Evolutionary conservation across 2,329 filamentous ascomycete genomes (phyloP).

Genomic region (Geosmithia putterillii): DNA sequence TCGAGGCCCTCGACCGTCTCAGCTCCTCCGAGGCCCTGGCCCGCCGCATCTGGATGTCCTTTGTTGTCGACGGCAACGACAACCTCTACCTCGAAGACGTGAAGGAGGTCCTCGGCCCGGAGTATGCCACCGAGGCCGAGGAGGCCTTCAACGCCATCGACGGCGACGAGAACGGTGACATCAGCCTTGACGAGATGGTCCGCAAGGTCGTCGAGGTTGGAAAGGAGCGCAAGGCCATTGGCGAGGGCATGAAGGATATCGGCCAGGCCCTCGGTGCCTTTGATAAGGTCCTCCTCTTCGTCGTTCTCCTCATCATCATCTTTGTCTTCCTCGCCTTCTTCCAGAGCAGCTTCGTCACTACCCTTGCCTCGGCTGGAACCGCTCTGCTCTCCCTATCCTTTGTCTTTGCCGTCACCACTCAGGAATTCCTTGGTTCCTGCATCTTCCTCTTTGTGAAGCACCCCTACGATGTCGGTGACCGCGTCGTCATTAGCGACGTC

Average conservation of each 20-base stretch:
- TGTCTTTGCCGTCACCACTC: slow-evolving; percentile 81
- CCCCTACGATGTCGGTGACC: slow-evolving; percentile 89
- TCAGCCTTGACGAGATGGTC: slow-evolving; percentile 92
- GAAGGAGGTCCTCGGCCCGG: slow-evolving; percentile 70
- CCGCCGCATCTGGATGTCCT: slow-evolving; percentile 96
- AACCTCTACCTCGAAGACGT: slow-evolving; percentile 71
- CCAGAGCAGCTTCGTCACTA: slow-evolving; percentile 73
- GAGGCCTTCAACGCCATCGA: slow-evolving; percentile 77
- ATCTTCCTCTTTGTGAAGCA: slow-evolving; percentile 99
- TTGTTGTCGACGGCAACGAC: slow-evolving; percentile 82
- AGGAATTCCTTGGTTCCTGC: slow-evolving; percentile 95
- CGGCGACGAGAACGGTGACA: slow-evolving; percentile 81
- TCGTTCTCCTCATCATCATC: slow-evolving; percentile 69
- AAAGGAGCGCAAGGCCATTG: slow-evolving; percentile 76
- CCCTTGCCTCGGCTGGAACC: slow-evolving; percentile 80
- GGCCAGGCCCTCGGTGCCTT: slow-evolving; percentile 87
- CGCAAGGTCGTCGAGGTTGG: slow-evolving; percentile 75
- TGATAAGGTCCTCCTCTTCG: slow-evolving; percentile 70
- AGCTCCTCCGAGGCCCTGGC: slow-evolving; percentile 81
- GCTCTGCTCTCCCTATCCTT: slow-evolving; percentile 92
- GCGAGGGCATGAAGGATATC: slow-evolving; percentile 93
- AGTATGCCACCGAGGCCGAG: slow-evolving; percentile 65
- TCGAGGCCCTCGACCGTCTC: slow-evolving; percentile 78
- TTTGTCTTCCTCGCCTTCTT: slow-evolving; percentile 81
- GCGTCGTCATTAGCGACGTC: slow-evolving; percentile 65